A percentile compares a stretch with the other conserved stretches of the same genome.
These are phyloP conservation scores for Gossypium davidsonii DNA, from an alignment of 441 rosid species.

Conservation along the genomic window DNA sequence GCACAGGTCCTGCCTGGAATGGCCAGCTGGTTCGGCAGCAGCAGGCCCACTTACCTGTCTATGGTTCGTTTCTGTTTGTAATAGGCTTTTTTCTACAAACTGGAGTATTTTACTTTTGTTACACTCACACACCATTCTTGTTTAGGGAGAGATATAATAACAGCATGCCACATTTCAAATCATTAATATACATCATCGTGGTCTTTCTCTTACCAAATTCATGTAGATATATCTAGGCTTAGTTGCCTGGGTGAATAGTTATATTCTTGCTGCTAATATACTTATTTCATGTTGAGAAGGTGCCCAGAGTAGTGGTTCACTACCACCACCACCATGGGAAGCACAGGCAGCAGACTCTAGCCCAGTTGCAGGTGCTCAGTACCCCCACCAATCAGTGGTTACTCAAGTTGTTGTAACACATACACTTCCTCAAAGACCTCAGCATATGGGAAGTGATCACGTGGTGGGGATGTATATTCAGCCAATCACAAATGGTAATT, in stretches of 20 bases:
- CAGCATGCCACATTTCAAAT: conserved; percentile 1
- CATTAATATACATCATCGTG: neutral
- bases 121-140: neutral
- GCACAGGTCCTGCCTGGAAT: conserved; percentile 57
- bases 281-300: conserved; percentile 44
- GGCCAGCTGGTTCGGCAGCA: conserved; percentile 54
- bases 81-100: neutral
- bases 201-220: neutral
- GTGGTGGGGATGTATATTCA: conserved; percentile 63
- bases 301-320: conserved; percentile 46
- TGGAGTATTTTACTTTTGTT: neutral
- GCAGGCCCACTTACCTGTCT: conserved; percentile 62
- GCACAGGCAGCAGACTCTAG: conserved; percentile 62
- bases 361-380: conserved; percentile 52
- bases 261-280: neutral
- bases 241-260: conserved; percentile 1
- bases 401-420: conserved; percentile 46
- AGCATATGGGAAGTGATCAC: conserved; percentile 37
- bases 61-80: conserved; percentile 40
- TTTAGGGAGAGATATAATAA: neutral
- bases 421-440: conserved; percentile 51
- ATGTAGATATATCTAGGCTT: neutral
- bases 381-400: conserved; percentile 52
- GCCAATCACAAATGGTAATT: conserved; percentile 35
- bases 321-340: conserved; percentile 99